A percentile compares a stretch with the other conserved stretches of the same genome.
Conservation (phyloP, 2,329 filamentous ascomycete genomes). For the Drechslerella dactyloides region DNA sequence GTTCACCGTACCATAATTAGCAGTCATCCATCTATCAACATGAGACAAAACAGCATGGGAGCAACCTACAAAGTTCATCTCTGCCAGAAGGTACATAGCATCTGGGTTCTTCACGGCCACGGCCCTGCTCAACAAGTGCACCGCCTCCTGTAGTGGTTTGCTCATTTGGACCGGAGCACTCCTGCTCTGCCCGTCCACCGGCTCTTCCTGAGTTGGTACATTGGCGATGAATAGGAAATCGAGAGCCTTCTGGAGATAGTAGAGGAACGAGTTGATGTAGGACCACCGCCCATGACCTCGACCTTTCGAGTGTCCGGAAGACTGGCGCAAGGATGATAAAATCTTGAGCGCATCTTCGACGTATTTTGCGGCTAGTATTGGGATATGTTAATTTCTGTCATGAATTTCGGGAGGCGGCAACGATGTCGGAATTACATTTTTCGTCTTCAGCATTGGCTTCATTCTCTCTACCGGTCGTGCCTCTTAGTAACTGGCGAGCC, state of each 20-base stretch:
- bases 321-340: conserved; percentile 22
- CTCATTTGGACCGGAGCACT: conserved; percentile 35
- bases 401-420: background rate
- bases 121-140: conserved; percentile 51
- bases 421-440: conserved; percentile 10
- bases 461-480: background rate
- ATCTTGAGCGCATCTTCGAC: conserved; percentile 31
- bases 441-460: background rate
- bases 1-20: conserved; percentile 25
- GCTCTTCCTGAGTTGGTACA: conserved; percentile 48
- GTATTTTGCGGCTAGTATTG: conserved; percentile 25
- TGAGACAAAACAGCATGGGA: background rate
- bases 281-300: conserved; percentile 28
- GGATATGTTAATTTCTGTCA: background rate
- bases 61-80: conserved; percentile 77
- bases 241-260: conserved; percentile 38
- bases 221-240: conserved; percentile 45
- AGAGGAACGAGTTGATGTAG: conserved; percentile 30
- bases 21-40: background rate
- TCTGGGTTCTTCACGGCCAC: conserved; percentile 68
- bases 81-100: conserved; percentile 84
- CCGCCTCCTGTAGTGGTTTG: conserved; percentile 50
- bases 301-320: conserved; percentile 24
- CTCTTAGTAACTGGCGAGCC: background rate
- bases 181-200: conserved; percentile 23